Evolutionary conservation across 192 early-diverging fungal species (phyloP).

Genomic region (Gigaspora rosea): DNA sequence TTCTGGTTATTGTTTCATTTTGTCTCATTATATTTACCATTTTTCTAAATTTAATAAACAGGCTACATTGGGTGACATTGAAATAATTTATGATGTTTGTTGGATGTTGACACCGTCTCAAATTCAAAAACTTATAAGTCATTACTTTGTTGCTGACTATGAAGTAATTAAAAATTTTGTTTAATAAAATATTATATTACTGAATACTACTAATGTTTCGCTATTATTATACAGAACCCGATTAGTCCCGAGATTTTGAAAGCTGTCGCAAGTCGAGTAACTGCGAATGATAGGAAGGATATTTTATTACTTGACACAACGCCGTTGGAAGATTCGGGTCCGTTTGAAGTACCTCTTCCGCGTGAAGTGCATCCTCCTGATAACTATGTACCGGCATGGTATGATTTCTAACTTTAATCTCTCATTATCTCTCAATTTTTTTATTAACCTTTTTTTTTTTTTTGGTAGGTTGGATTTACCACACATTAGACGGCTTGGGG

Average conservation of each 20-base stretch:
- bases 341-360: constrained; percentile 57
- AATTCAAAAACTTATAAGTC: constrained; percentile 95
- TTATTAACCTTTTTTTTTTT: background rate
- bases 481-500: constrained; percentile 6
- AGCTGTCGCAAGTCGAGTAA: constrained; percentile 83
- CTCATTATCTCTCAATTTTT: background rate
- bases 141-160: constrained; percentile 96
- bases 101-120: constrained; percentile 95
- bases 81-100: constrained; percentile 99
- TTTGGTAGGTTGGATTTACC: background rate
- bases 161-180: constrained; percentile 61
- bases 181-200: background rate
- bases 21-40: background rate
- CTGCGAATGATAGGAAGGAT: constrained; percentile 87
- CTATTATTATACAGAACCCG: constrained; percentile 50
- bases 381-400: constrained; percentile 51
- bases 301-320: constrained; percentile 85
- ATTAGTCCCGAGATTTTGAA: constrained; percentile 88
- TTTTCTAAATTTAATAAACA: constrained; percentile 31
- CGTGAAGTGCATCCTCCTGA: constrained; percentile 46
- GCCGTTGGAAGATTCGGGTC: constrained; percentile 58
- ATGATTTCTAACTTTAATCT: constrained; percentile 32
- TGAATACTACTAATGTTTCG: constrained; percentile 8
- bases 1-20: background rate
- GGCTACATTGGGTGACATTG: constrained; percentile 79